Evolutionary conservation across 2,329 filamentous ascomycete genomes (phyloP).

Genomic region (Thelonectria discophora): DNA sequence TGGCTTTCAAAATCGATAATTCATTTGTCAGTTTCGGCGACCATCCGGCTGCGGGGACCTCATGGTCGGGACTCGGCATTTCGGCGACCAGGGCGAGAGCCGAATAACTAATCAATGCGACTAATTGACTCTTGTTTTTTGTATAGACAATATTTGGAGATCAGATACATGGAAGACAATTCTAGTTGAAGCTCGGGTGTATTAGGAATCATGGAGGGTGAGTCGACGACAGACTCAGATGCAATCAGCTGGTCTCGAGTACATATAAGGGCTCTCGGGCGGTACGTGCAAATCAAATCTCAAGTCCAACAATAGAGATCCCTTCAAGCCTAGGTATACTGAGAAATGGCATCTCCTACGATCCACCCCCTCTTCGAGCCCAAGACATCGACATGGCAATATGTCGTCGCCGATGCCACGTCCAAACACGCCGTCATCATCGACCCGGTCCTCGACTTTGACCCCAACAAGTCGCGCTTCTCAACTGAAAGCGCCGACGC

Average conservation of each 20-base stretch:
- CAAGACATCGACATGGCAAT: constrained; percentile 64
- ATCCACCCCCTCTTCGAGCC: constrained; percentile 52
- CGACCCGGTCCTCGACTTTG: constrained; percentile 68
- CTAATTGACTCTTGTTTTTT: not conserved
- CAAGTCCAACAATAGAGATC: not conserved
- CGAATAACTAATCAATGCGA: not conserved
- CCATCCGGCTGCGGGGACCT: not conserved
- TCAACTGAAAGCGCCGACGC: constrained; percentile 60
- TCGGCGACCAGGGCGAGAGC: not conserved
- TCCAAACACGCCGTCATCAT: constrained; percentile 63
- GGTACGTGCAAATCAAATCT: not conserved
- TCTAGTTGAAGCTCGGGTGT: not conserved
- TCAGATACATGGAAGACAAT: too few relatives aligned
- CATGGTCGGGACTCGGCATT: too few relatives aligned
- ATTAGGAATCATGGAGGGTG: not conserved
- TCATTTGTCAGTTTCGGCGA: not conserved
- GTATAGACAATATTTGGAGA: too few relatives aligned
- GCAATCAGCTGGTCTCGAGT: not conserved
- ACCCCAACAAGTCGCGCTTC: constrained; percentile 52
- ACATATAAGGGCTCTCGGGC: not conserved
- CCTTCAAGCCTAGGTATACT: not conserved
- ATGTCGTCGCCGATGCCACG: constrained; percentile 62
- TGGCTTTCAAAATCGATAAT: not conserved
- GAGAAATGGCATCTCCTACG: constrained; percentile 31
- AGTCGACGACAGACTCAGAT: not conserved